A percentile compares a stretch with the other conserved stretches of the same genome.
These are phyloP conservation scores for Petrea volubilis DNA, from an alignment of 257 asterid species.

Conservation along the genomic window DNA sequence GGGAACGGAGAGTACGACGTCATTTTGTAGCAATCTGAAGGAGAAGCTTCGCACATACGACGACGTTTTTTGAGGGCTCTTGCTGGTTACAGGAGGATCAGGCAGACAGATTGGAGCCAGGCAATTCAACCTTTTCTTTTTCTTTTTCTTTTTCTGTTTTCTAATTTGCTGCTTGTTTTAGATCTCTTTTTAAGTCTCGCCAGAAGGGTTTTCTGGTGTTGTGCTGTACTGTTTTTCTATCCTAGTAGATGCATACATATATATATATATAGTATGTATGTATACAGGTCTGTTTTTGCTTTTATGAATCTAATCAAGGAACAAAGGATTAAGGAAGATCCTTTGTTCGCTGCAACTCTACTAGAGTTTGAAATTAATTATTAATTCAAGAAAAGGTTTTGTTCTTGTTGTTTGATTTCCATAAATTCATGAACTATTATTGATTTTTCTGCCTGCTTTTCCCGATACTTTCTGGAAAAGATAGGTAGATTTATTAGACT, in stretches of 20 bases:
- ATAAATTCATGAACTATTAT: background rate
- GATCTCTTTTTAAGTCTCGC: background rate
- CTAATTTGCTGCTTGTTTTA: background rate
- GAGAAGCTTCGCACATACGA: constrained; percentile 16
- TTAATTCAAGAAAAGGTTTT: background rate
- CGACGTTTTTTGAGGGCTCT: constrained; percentile 48
- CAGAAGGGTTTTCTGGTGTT: background rate
- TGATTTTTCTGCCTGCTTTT: background rate
- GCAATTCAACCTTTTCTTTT: no score
- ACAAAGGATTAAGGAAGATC: constrained; percentile 19
- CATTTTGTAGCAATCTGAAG: constrained; percentile 15
- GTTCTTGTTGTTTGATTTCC: background rate
- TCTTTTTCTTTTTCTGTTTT: constrained; percentile 8
- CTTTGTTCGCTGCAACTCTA: background rate
- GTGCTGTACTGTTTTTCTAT: background rate
- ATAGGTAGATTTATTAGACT: background rate
- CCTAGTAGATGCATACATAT: constrained; percentile 18
- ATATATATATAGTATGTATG: no score
- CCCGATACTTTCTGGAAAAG: background rate
- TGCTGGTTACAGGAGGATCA: constrained; percentile 31
- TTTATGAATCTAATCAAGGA: background rate
- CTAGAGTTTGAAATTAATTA: background rate
- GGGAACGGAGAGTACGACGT: constrained; percentile 5
- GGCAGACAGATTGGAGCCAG: constrained; percentile 97
- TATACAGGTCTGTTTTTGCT: constrained; percentile 3